Evolutionary conservation across 2,329 filamentous ascomycete genomes (phyloP), one percentile per base, ranked within the genome.

Genomic region (Aspergillus sp.): DNA sequence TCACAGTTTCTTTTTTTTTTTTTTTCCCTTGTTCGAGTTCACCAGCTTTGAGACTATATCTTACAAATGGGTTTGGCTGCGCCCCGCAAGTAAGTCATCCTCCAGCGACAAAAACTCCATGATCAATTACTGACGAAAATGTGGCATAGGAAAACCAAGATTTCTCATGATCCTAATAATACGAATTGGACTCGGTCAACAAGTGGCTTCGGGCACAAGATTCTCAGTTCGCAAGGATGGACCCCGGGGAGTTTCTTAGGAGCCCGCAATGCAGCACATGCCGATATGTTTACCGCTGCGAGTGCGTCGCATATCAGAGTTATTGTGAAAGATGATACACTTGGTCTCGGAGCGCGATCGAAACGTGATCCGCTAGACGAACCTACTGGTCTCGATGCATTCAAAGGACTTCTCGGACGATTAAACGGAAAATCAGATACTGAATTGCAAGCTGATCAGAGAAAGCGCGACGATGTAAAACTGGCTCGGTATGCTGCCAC

Each of bases 141-240:
- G 19, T 62, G 43, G 45, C 59, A 64, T 66, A 86, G 83, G 67
- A 81, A 78, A 66, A 82, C 82, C 48, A 96, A 93, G 78, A 87
- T 98, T 70, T 89, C 89, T 64, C 84, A 89, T 72, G 95, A 99
- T 76, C 95, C 95, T 7, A 97, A 98, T 78, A 99, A 98, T 76
- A 96, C 91, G 48, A 87, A 85, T 82, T 99, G 95, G 95, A 87
- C 89, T 56, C 87, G 88, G 68, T 89, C 93, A 72, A 90, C 89
- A 63, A 84, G 84, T 56, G 88, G 87, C 54, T 98, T 95, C 73
- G 95, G 95, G 66, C 93, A 96, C 74, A 90, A 87, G 70, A 93
- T 98, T 65, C 87, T 99, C 70, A 86, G 88, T 50, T 82, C 89
- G 15, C 92, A 97, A 69, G 95, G 95, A 63, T 99, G 95, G 95